A percentile compares a stretch with the other conserved stretches of the same genome.
Conservation (phyloP, 257 asterid species). For the Mitragyna speciosa region DNA sequence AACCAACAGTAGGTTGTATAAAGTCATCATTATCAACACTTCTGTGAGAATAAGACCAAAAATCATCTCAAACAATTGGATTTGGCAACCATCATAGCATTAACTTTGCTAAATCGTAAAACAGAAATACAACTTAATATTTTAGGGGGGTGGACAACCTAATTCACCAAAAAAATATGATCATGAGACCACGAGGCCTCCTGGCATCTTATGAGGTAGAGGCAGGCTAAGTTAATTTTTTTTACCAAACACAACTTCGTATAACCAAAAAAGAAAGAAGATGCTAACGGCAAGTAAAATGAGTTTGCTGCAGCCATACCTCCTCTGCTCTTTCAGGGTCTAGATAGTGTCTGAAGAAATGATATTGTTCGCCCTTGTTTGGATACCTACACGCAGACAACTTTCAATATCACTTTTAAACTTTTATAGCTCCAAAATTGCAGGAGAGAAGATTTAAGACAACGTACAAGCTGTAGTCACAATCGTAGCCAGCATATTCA, state of each 20-base stretch:
- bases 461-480: conserved; percentile 82
- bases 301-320: conserved; percentile 37
- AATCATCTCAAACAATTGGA: not conserved
- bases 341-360: conserved; percentile 86
- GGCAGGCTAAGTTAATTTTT: not conserved
- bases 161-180: too few relatives aligned
- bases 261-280: not conserved
- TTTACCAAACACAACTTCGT: not conserved
- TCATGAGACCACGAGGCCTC: not conserved
- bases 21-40: not conserved
- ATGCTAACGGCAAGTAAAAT: not conserved
- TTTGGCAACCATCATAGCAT: not conserved
- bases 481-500: conserved; percentile 97
- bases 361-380: conserved; percentile 60
- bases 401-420: conserved; percentile 10
- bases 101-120: too few relatives aligned
- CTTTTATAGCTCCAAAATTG: conserved; percentile 17
- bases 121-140: not conserved
- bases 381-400: conserved; percentile 64
- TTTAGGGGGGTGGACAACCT: not conserved
- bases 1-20: not conserved
- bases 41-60: not conserved
- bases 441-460: conserved; percentile 1
- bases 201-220: not conserved
- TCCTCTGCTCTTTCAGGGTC: conserved; percentile 54